Conservation (phyloP, 345 rosid genomes). For the Reutealis trisperma region DNA sequence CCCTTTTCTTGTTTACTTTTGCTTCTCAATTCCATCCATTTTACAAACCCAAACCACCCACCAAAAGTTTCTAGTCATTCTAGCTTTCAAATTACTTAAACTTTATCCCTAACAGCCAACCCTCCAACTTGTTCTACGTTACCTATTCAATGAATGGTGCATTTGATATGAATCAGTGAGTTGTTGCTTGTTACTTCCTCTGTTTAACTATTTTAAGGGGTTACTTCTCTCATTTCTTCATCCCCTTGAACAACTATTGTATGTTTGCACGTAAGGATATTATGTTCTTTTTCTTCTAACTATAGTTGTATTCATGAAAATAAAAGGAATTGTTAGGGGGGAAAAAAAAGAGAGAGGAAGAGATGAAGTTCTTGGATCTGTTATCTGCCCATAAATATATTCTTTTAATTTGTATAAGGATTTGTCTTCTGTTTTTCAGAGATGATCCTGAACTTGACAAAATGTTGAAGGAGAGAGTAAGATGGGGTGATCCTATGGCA, state of each 20-base stretch:
- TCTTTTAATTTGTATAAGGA: background rate
- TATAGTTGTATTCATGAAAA: background rate
- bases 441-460: conserved; percentile 93
- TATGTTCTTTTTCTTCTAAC: background rate
- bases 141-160: background rate
- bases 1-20: too few relatives aligned
- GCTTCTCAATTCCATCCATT: too few relatives aligned
- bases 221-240: background rate
- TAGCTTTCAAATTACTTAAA: too few relatives aligned
- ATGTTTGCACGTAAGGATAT: too few relatives aligned
- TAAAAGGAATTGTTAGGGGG: background rate
- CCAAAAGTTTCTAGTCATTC: too few relatives aligned
- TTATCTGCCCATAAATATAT: background rate
- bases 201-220: background rate
- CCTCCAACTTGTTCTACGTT: too few relatives aligned
- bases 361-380: background rate
- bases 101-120: too few relatives aligned
- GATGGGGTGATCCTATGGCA: conserved; percentile 98
- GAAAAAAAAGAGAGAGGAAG: too few relatives aligned
- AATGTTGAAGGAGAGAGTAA: conserved; percentile 65
- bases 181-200: background rate
- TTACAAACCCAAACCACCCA: too few relatives aligned
- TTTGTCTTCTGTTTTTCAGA: conserved; percentile 41
- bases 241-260: background rate
- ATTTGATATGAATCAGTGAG: background rate